Evolutionary conservation across 2,329 filamentous ascomycete genomes (phyloP).

Genomic region (Chaetomium olivaceum): DNA sequence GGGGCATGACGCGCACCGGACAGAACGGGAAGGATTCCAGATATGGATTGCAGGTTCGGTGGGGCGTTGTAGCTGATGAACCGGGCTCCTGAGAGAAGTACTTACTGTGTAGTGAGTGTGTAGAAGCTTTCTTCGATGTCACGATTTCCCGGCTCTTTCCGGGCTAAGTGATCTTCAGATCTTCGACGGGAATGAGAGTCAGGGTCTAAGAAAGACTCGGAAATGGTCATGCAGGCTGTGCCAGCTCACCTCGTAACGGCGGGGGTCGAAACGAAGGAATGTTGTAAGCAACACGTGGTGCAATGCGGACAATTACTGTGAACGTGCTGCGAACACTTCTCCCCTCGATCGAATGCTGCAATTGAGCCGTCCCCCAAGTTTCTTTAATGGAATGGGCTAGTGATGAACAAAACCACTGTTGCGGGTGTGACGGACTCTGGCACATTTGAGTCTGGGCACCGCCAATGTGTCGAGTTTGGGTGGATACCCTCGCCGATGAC

Average conservation of each 20-base stretch:
- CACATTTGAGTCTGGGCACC: not conserved
- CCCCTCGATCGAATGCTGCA: not conserved
- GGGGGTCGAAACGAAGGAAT: not conserved
- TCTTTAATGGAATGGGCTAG: not conserved
- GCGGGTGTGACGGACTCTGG: not conserved
- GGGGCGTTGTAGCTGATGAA: not conserved
- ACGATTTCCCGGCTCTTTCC: not conserved
- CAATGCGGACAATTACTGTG: not conserved
- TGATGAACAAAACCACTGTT: not conserved
- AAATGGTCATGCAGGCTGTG: not conserved
- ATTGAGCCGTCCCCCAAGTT: not conserved
- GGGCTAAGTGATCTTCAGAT: not conserved
- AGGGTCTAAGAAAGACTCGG: not conserved
- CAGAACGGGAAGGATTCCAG: conserved; percentile 15
- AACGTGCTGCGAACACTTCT: not conserved
- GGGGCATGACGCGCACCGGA: conserved; percentile 11
- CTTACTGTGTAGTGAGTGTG: too few relatives aligned
- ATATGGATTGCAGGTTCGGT: conserved; percentile 3
- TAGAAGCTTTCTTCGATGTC: not conserved
- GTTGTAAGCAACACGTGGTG: not conserved
- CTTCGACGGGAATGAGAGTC: not conserved
- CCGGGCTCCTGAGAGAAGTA: not conserved
- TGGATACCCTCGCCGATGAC: conserved; percentile 14
- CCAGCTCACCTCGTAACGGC: not conserved
- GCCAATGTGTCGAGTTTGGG: not conserved